Percentiles rank a stretch among this genome's conserved stretches.
phyloP scores from a whole-genome alignment of 345 rosid genomes.

The Gossypium mustelinum region DNA sequence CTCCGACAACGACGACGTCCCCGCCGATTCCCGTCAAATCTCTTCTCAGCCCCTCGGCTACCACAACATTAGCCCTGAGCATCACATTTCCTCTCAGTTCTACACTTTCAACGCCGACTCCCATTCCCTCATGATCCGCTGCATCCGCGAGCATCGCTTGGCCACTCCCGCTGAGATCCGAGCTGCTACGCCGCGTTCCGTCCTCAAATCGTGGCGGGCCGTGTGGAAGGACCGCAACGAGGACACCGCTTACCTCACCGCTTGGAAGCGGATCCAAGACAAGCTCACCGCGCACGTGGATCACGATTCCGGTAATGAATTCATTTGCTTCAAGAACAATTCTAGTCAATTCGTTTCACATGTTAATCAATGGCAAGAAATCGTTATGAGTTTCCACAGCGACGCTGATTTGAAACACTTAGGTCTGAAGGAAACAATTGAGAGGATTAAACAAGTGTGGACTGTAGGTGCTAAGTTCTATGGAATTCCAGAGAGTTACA shows the following conservation, averaged over 20 bases:
- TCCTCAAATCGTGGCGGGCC: conserved; percentile 87
- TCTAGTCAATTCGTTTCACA: conserved; percentile 88
- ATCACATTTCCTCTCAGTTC: conserved; percentile 87
- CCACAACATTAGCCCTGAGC: conserved; percentile 58
- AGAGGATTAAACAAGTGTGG: conserved; percentile 91
- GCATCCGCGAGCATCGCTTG: conserved; percentile 78
- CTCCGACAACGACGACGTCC: not conserved
- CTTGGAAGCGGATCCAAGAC: conserved; percentile 98
- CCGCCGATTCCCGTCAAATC: conserved; percentile 20
- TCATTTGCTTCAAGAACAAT: conserved; percentile 87
- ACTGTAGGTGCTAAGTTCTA: conserved; percentile 93
- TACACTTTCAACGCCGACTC: conserved; percentile 94
- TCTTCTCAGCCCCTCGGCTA: conserved; percentile 29
- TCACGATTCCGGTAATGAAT: conserved; percentile 64
- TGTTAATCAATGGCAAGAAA: conserved; percentile 87
- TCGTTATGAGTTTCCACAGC: conserved; percentile 86
- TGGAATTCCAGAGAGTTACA: conserved; percentile 95
- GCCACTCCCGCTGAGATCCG: conserved; percentile 94
- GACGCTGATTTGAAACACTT: conserved; percentile 89
- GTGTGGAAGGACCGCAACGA: conserved; percentile 99
- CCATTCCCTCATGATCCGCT: conserved; percentile 89
- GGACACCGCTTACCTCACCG: conserved; percentile 95
- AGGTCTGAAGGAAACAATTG: conserved; percentile 85
- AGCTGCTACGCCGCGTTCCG: conserved; percentile 64
- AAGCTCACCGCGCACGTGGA: conserved; percentile 77